A percentile compares a stretch with the other conserved stretches of the same genome.
phyloP scores from a whole-genome alignment of 352 stramenopile species.

The Pythium apleroticum region DNA sequence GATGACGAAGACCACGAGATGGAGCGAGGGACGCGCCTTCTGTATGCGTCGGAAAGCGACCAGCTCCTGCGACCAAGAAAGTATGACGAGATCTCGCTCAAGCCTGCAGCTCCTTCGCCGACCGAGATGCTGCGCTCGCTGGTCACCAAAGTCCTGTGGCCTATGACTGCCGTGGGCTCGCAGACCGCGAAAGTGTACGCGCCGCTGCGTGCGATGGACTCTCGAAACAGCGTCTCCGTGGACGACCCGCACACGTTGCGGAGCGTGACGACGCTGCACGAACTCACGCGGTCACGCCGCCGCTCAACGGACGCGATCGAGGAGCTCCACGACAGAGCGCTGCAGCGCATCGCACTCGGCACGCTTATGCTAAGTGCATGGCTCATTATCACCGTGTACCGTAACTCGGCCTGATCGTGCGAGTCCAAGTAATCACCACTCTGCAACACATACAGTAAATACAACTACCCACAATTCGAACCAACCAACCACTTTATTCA shows the following conservation, averaged over 20 bases:
- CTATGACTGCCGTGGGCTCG: constrained; percentile 23
- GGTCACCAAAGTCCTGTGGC: constrained; percentile 26
- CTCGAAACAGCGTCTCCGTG: background rate
- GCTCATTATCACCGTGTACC: constrained; percentile 41
- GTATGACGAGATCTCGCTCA: constrained; percentile 22
- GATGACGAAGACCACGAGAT: constrained; percentile 9
- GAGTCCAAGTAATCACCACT: background rate
- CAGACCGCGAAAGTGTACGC: constrained; percentile 28
- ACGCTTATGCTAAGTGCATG: constrained; percentile 33
- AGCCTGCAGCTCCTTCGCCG: constrained; percentile 7
- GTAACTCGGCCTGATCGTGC: constrained; percentile 19
- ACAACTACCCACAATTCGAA: background rate
- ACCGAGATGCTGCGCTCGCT: constrained; percentile 18
- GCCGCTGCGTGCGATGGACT: background rate
- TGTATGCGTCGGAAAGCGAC: constrained; percentile 9
- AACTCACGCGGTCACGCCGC: constrained; percentile 23
- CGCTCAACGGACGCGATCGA: constrained; percentile 35
- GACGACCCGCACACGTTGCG: constrained; percentile 23
- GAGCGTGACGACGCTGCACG: constrained; percentile 22
- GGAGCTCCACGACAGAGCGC: constrained; percentile 38
- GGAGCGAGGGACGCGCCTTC: background rate
- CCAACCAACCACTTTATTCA: background rate
- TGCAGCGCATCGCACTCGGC: constrained; percentile 34
- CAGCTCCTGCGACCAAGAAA: constrained; percentile 8
- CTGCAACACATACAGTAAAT: constrained; percentile 5